These are phyloP conservation scores for Paxillus ammoniavirescens DNA, from an alignment of 768 basidiomycete species.

Conservation along the genomic window DNA sequence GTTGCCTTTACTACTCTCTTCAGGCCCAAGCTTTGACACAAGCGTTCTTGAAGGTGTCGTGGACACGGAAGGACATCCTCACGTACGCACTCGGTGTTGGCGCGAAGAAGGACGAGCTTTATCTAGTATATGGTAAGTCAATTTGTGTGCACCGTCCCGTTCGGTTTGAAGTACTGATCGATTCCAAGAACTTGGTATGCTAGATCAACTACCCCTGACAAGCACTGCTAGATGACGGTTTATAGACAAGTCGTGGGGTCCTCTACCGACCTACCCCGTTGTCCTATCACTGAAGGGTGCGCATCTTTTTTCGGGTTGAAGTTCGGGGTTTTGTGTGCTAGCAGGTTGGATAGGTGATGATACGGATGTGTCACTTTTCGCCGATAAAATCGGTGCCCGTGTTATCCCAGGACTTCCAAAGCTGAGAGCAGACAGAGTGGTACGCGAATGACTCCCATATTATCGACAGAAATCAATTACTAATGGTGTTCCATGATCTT, in stretches of 20 bases:
- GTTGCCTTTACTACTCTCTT: slow-evolving; percentile 14
- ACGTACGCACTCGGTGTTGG: slow-evolving; percentile 81
- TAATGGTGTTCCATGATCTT: not conserved
- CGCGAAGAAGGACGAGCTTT: slow-evolving; percentile 70
- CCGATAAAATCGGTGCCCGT: slow-evolving; percentile 38
- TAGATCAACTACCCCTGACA: not conserved
- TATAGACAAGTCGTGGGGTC: slow-evolving; percentile 64
- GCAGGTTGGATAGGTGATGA: slow-evolving; percentile 40
- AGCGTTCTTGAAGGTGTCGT: slow-evolving; percentile 53
- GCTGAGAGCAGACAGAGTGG: slow-evolving; percentile 67
- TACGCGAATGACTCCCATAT: slow-evolving; percentile 32
- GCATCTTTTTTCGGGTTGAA: not conserved
- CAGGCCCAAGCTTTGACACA: not conserved
- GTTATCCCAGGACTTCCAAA: slow-evolving; percentile 66
- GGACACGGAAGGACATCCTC: slow-evolving; percentile 83
- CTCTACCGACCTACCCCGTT: slow-evolving; percentile 85
- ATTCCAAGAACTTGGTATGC: slow-evolving; percentile 50
- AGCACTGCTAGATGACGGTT: not conserved
- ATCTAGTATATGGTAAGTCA: slow-evolving; percentile 66
- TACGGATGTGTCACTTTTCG: slow-evolving; percentile 70
- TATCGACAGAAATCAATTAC: not conserved
- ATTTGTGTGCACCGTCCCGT: not conserved
- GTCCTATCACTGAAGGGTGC: slow-evolving; percentile 70
- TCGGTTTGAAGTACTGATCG: not conserved
- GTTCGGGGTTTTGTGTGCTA: not conserved